A percentile compares a stretch with the other conserved stretches of the same genome.
These are phyloP conservation scores for Diplodia intermedia DNA, from an alignment of 2,329 filamentous ascomycete species.

Conservation along the genomic window DNA sequence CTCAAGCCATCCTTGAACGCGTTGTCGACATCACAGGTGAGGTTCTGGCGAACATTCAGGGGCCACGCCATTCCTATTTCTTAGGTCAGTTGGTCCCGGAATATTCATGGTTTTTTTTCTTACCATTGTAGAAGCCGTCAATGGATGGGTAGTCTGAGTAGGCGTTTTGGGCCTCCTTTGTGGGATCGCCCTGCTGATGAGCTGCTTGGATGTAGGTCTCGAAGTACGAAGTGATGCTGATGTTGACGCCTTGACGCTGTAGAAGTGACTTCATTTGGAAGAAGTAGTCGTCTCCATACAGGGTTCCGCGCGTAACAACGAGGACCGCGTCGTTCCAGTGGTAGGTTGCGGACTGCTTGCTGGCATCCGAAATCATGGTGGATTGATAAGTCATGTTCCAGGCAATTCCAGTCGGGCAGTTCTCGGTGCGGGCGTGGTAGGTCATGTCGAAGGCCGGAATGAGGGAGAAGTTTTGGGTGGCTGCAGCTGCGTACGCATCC, in stretches of 20 bases:
- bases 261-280: slow-evolving; percentile 37
- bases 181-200: slow-evolving; percentile 37
- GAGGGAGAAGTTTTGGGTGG: slow-evolving; percentile 45
- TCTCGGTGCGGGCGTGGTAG: slow-evolving; percentile 36
- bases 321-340: slow-evolving; percentile 49
- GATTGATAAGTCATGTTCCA: slow-evolving; percentile 50
- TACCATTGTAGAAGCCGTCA: slow-evolving; percentile 50
- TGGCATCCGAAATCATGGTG: slow-evolving; percentile 40
- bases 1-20: slow-evolving; percentile 46
- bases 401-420: slow-evolving; percentile 41
- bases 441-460: slow-evolving; percentile 51
- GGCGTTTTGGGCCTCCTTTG: slow-evolving; percentile 38
- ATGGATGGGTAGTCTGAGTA: slow-evolving; percentile 45
- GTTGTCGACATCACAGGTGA: slow-evolving; percentile 39
- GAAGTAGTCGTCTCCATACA: slow-evolving; percentile 49
- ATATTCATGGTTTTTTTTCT: neutral
- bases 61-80: slow-evolving; percentile 9
- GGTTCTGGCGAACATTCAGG: slow-evolving; percentile 20
- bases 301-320: slow-evolving; percentile 47
- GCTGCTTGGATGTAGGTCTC: slow-evolving; percentile 44
- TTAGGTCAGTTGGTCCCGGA: neutral
- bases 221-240: slow-evolving; percentile 46
- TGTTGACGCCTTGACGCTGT: slow-evolving; percentile 37
- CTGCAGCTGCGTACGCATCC: slow-evolving; percentile 46
- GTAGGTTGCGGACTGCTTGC: slow-evolving; percentile 38